Conservation (phyloP, 768 basidiomycete genomes). For the Suillus cothurnatus region DNA sequence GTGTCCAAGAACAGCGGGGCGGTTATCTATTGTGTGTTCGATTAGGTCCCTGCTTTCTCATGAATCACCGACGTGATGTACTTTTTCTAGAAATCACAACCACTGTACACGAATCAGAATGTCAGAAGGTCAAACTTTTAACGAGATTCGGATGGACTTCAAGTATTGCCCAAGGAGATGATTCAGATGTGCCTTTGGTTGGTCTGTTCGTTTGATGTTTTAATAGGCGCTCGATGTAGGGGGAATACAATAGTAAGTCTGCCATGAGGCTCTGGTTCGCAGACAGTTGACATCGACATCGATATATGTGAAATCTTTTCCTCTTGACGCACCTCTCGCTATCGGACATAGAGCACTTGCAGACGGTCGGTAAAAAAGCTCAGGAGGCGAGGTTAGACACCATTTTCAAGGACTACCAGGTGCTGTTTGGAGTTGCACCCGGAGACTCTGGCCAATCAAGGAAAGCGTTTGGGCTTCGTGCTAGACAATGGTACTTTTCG, state of each 20-base stretch:
- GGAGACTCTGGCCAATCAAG: slow-evolving; percentile 47
- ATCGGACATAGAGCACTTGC: slow-evolving; percentile 80
- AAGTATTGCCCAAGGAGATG: slow-evolving; percentile 79
- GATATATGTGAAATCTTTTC: slow-evolving; percentile 74
- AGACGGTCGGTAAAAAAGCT: slow-evolving; percentile 80
- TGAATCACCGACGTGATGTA: neutral
- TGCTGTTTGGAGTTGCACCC: slow-evolving; percentile 71
- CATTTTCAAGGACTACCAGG: slow-evolving; percentile 89
- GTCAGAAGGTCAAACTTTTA: slow-evolving; percentile 45
- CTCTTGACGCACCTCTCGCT: slow-evolving; percentile 84
- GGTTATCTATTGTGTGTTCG: slow-evolving; percentile 73
- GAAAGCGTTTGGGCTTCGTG: slow-evolving; percentile 73
- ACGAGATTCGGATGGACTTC: slow-evolving; percentile 55
- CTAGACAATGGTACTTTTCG: slow-evolving; percentile 78
- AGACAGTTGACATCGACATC: slow-evolving; percentile 6
- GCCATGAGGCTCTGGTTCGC: neutral
- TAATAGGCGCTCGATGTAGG: slow-evolving; percentile 46
- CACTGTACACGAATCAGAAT: slow-evolving; percentile 67
- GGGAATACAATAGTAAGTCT: slow-evolving; percentile 83
- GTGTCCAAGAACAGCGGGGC: slow-evolving; percentile 79
- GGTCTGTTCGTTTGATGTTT: slow-evolving; percentile 13
- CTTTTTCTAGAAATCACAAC: slow-evolving; percentile 63
- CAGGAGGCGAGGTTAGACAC: slow-evolving; percentile 75
- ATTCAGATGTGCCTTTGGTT: slow-evolving; percentile 89
- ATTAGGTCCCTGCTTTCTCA: too few relatives aligned